Evolutionary conservation across 2,329 filamentous ascomycete genomes (phyloP).

Genomic region (Amauroascus verrucosus): DNA sequence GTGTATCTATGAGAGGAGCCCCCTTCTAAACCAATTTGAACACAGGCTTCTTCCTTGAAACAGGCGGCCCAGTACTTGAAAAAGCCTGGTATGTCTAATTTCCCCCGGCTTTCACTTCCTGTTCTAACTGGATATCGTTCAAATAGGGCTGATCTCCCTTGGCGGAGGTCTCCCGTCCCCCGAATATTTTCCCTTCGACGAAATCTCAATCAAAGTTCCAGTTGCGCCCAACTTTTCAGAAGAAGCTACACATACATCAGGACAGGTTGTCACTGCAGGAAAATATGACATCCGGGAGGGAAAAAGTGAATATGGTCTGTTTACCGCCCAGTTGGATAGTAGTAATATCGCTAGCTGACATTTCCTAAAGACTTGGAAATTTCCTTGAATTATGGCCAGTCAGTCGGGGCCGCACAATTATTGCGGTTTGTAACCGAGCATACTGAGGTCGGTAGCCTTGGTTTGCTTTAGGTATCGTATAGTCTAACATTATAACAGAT

Average conservation of each 20-base stretch:
- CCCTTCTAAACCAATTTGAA: neutral
- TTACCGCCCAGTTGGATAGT: neutral
- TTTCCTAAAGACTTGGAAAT: conserved; percentile 64
- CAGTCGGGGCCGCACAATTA: conserved; percentile 74
- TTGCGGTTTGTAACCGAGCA: conserved; percentile 89
- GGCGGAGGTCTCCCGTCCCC: conserved; percentile 83
- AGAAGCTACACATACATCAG: conserved; percentile 51
- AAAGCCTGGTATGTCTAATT: conserved; percentile 53
- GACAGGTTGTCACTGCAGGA: conserved; percentile 54
- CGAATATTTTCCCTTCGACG: conserved; percentile 85
- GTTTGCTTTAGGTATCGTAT: neutral
- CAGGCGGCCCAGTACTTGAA: conserved; percentile 68
- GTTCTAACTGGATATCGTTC: neutral
- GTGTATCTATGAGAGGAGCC: neutral
- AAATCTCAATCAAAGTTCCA: conserved; percentile 65
- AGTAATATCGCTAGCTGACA: neutral
- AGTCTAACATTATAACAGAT: conserved; percentile 38
- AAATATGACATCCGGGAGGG: conserved; percentile 72
- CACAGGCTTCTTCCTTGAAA: conserved; percentile 64
- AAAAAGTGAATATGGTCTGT: conserved; percentile 43
- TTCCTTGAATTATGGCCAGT: conserved; percentile 86
- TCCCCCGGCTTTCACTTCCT: neutral
- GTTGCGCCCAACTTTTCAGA: conserved; percentile 60
- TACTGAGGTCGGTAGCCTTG: conserved; percentile 51
- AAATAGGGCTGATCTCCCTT: conserved; percentile 64